Evolutionary conservation across 2,329 filamentous ascomycete genomes (phyloP).

Genomic region (Xylariaceae sp.): DNA sequence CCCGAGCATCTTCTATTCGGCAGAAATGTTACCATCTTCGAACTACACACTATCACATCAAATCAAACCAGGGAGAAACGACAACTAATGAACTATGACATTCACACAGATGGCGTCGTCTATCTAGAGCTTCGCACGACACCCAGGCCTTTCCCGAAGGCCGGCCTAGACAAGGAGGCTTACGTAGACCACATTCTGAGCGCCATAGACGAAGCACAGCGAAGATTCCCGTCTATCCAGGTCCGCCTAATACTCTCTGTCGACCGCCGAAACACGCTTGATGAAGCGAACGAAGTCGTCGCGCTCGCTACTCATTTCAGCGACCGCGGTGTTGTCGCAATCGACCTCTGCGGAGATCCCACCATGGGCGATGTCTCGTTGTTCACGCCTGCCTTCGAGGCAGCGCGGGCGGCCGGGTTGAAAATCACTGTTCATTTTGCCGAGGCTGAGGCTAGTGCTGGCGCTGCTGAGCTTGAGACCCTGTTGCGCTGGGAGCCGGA

Average conservation of each 20-base stretch:
- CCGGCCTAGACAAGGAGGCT: constrained; percentile 50
- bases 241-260: constrained; percentile 67
- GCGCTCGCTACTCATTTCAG: constrained; percentile 54
- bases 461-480: constrained; percentile 54
- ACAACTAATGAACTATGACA: neutral
- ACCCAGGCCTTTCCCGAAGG: constrained; percentile 55
- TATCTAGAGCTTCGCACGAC: constrained; percentile 80
- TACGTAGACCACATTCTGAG: constrained; percentile 63
- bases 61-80: too few species aligned
- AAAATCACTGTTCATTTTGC: constrained; percentile 73
- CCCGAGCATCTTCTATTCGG: neutral
- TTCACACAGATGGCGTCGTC: constrained; percentile 53
- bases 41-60: too few species aligned
- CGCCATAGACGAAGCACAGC: constrained; percentile 44
- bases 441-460: constrained; percentile 55
- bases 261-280: constrained; percentile 57
- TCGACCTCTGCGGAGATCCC: constrained; percentile 78
- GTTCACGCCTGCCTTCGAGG: constrained; percentile 54
- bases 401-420: constrained; percentile 51
- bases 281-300: constrained; percentile 59
- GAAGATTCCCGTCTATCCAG: constrained; percentile 41
- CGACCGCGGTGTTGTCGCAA: constrained; percentile 56
- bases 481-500: constrained; percentile 62
- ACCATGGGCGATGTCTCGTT: constrained; percentile 53
- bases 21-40: neutral